A percentile compares a stretch with the other conserved stretches of the same genome.
phyloP scores from a whole-genome alignment of 176 grass and related monocot species.

The Musa acuminata region DNA sequence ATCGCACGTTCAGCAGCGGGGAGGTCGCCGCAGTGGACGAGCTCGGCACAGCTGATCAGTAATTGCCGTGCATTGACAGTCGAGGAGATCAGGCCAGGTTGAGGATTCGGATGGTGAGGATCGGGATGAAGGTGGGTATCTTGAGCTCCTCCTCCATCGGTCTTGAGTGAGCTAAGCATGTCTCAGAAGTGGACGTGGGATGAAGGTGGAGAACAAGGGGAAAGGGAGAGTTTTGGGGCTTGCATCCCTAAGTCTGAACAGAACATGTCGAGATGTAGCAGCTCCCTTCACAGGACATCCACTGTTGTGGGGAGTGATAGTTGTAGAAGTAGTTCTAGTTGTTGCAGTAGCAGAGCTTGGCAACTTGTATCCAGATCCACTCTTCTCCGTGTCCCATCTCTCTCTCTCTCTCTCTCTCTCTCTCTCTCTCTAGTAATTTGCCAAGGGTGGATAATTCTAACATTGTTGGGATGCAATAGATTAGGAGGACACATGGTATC shows the following conservation, averaged over 20 bases:
- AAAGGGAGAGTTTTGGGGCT: conserved; percentile 11
- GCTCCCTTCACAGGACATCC: conserved; percentile 87
- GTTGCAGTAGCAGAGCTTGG: conserved; percentile 12
- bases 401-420: no score
- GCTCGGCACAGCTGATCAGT: conserved; percentile 57
- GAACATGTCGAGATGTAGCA: conserved; percentile 47
- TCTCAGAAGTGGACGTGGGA: background rate
- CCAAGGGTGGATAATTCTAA: conserved; percentile 9
- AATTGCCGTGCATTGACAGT: conserved; percentile 45
- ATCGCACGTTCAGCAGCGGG: conserved; percentile 34
- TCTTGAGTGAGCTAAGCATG: conserved; percentile 81
- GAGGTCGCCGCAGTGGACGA: conserved; percentile 58
- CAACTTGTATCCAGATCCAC: conserved; percentile 50
- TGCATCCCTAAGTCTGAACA: background rate
- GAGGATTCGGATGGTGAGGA: background rate
- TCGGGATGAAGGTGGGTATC: background rate
- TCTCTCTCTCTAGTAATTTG: conserved; percentile 22
- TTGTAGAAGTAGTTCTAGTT: conserved; percentile 29
- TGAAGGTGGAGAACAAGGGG: background rate
- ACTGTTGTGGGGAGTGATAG: conserved; percentile 28
- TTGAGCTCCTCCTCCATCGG: conserved; percentile 31
- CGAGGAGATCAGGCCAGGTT: background rate
- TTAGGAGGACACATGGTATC: background rate
- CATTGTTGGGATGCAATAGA: no score
- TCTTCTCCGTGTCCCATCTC: no score